These are phyloP conservation scores for maize (Zea mays) DNA, from an alignment of 176 grass and related monocot genomes.

Conservation along the genomic window Zm-B73-REFERENCE-NAM-5.0 NC_050097.1:9319501-9320000, in stretches of 20 bases:
- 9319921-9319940: conserved; percentile 55
- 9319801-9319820: conserved; percentile 63
- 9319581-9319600: conserved; percentile 72
- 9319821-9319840: conserved; percentile 79
- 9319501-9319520: conserved; percentile 79
- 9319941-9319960: conserved; percentile 61
- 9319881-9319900: conserved; percentile 92
- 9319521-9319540: conserved; percentile 68
- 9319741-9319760: conserved; percentile 47
- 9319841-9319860: conserved; percentile 69
- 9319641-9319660: conserved; percentile 66
- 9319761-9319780: conserved; percentile 44
- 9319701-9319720: conserved; percentile 61
- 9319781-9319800: conserved; percentile 81
- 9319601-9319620: conserved; percentile 69
- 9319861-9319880: conserved; percentile 69
- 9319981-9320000: conserved; percentile 38
- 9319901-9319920: conserved; percentile 81
- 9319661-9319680: conserved; percentile 62
- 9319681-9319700: conserved; percentile 59
- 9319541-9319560: conserved; percentile 66
- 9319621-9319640: conserved; percentile 81
- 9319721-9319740: conserved; percentile 61
- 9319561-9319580: conserved; percentile 76
- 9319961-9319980: conserved; percentile 89